These are phyloP conservation scores for Cryphonectria radicalis DNA, from an alignment of 2,329 filamentous ascomycete species.

Conservation along the genomic window DNA sequence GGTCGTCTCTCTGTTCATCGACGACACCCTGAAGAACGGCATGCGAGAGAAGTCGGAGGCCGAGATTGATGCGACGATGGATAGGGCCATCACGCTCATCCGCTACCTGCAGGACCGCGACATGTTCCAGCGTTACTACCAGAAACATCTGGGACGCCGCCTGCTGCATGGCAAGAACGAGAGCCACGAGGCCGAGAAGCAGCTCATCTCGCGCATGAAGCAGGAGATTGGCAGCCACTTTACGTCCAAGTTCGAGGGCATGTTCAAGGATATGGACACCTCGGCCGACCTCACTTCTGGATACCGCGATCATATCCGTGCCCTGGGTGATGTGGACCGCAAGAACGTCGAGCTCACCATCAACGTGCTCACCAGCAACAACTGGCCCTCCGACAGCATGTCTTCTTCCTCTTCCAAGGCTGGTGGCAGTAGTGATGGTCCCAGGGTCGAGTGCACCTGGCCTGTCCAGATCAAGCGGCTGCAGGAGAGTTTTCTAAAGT, in stretches of 20 bases:
- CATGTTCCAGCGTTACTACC: conserved; percentile 95
- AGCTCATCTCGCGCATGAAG: conserved; percentile 97
- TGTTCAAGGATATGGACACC: conserved; percentile 95
- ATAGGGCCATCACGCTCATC: conserved; percentile 86
- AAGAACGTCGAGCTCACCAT: conserved; percentile 79
- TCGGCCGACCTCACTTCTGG: conserved; percentile 80
- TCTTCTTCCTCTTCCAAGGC: conserved; percentile 11
- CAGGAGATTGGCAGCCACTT: conserved; percentile 94
- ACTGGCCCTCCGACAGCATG: conserved; percentile 93
- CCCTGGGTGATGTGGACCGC: conserved; percentile 55
- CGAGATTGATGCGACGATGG: conserved; percentile 81
- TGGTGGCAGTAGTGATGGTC: conserved; percentile 53
- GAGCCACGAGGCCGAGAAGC: conserved; percentile 89
- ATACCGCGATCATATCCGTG: conserved; percentile 71
- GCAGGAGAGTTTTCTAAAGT: conserved; percentile 84
- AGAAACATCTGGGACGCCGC: conserved; percentile 90
- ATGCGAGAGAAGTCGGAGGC: conserved; percentile 90
- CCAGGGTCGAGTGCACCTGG: conserved; percentile 66
- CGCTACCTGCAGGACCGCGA: conserved; percentile 92
- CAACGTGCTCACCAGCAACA: conserved; percentile 87
- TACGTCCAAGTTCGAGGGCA: conserved; percentile 89
- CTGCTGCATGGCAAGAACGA: conserved; percentile 88
- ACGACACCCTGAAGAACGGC: conserved; percentile 92
- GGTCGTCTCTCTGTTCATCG: conserved; percentile 94
- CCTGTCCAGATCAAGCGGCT: conserved; percentile 74